phyloP scores from a whole-genome alignment of 177 flowering plant genomes.

The Vitis hybrid region DNA sequence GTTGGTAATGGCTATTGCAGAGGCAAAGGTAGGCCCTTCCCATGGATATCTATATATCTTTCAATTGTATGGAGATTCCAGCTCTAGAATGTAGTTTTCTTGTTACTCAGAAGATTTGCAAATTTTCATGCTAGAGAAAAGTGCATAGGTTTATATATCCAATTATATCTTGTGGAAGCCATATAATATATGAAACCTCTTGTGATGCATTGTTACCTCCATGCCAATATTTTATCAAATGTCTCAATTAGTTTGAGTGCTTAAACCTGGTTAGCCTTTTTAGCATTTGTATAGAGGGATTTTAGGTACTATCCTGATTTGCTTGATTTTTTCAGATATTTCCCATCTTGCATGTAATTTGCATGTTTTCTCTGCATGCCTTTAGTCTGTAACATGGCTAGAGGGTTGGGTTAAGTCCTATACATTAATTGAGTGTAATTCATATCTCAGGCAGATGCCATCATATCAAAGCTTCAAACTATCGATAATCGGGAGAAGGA shows the following conservation, averaged over 20 bases:
- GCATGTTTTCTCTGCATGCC: background rate
- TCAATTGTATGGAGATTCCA: too few relatives aligned
- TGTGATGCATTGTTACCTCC: too few relatives aligned
- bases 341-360: background rate
- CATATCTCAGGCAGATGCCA: constrained; percentile 77
- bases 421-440: constrained; percentile 11
- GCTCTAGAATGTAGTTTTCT: background rate
- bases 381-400: background rate
- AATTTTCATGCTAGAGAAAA: too few relatives aligned
- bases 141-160: background rate
- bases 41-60: background rate
- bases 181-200: too few relatives aligned
- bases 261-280: background rate
- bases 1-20: constrained; percentile 86
- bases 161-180: background rate
- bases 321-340: background rate
- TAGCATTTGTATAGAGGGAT: background rate
- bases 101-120: too few relatives aligned
- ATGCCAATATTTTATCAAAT: too few relatives aligned
- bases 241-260: too few relatives aligned
- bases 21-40: constrained; percentile 65
- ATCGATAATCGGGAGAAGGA: constrained; percentile 39
- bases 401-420: background rate
- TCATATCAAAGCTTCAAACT: constrained; percentile 59
- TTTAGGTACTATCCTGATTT: background rate